Conservation (phyloP, 2,329 filamentous ascomycete genomes). For the Hypoxylon sp. region DNA sequence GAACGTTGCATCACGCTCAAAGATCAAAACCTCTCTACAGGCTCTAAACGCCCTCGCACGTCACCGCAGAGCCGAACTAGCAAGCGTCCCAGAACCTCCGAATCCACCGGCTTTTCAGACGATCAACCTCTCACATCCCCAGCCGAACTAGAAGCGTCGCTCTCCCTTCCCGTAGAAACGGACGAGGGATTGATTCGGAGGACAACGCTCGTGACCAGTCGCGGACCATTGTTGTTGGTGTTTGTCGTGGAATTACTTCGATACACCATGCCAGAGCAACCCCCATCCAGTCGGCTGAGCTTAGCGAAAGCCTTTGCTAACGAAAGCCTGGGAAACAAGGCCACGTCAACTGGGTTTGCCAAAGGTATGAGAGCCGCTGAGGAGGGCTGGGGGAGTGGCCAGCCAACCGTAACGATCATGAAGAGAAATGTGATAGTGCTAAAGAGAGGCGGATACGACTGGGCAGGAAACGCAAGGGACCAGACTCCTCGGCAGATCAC, state of each 20-base stretch:
- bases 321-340: background rate
- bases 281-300: background rate
- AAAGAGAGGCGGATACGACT: background rate
- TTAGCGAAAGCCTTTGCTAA: background rate
- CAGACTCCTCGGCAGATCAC: background rate
- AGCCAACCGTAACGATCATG: background rate
- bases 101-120: background rate
- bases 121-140: background rate
- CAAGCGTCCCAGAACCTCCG: background rate
- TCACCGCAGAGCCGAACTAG: background rate
- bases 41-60: background rate
- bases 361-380: background rate
- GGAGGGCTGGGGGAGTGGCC: background rate
- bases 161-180: background rate
- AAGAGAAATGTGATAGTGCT: background rate
- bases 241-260: background rate
- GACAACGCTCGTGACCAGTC: background rate
- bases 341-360: background rate
- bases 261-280: background rate
- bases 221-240: background rate
- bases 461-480: background rate
- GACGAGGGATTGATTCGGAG: background rate
- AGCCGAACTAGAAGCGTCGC: background rate
- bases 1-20: background rate
- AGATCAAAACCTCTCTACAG: background rate